phyloP scores from a whole-genome alignment of 805 yeast species.

The Kodamaea leandrae region DNA sequence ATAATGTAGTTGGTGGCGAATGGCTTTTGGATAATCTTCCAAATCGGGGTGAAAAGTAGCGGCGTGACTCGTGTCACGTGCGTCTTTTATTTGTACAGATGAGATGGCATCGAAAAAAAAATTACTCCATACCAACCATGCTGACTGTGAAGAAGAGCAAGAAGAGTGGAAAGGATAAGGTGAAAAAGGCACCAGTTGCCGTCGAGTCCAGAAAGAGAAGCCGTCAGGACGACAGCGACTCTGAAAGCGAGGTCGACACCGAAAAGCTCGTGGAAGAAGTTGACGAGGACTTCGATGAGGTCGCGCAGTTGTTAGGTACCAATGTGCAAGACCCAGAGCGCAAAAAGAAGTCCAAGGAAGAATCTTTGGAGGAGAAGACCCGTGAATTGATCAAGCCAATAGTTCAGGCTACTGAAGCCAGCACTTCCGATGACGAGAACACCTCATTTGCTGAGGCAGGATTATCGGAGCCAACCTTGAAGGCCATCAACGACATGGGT shows the following conservation, averaged over 20 bases:
- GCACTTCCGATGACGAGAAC: conserved; percentile 27
- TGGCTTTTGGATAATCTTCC: too few species aligned
- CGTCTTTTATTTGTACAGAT: conserved; percentile 4
- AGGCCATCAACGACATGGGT: conserved; percentile 85
- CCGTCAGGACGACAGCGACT: conserved; percentile 15
- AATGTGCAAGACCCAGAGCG: conserved; percentile 42
- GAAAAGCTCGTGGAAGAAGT: conserved; percentile 51
- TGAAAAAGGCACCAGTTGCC: conserved; percentile 4
- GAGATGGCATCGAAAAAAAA: conserved; percentile 13
- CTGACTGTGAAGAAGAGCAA: conserved; percentile 10
- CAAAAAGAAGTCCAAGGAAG: conserved; percentile 20
- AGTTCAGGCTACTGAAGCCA: conserved; percentile 21
- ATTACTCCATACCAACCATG: conserved; percentile 11
- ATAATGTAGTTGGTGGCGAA: conserved; percentile 3
- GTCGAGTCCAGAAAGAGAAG: conserved; percentile 26
- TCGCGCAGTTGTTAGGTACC: conserved; percentile 50
- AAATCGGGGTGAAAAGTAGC: too few species aligned
- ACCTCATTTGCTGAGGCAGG: conserved; percentile 44
- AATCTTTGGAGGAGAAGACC: conserved; percentile 17
- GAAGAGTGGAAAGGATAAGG: conserved; percentile 7
- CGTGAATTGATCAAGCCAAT: conserved; percentile 31
- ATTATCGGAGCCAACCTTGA: conserved; percentile 76
- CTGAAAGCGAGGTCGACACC: conserved; percentile 29
- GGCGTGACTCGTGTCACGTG: conserved; percentile 1
- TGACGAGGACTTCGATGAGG: conserved; percentile 57